Base-by-base conservation (phyloP, 495 filamentous ascomycete species). In the Xylaria cubensis region DNA sequence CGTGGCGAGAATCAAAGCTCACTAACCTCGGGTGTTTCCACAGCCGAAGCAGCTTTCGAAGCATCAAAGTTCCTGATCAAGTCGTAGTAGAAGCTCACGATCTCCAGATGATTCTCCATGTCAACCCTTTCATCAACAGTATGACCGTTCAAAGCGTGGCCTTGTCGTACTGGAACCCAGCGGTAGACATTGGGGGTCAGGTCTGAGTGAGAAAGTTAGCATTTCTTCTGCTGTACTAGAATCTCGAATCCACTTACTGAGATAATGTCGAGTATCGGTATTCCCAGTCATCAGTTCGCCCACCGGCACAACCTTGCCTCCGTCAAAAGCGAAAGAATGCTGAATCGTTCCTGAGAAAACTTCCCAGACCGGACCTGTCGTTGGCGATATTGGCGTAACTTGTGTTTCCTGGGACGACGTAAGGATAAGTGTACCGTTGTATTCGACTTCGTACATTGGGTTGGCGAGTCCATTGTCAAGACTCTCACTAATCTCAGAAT, bases 211-310 rank as follows among this genome's bases (percentile, higher is more conserved):
- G 85, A 75, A 85, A 85, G 34, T 86, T 77, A 64, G 85, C 88
- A 77, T 85, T 0, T 86, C 34, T 21, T 8, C n/a, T 51, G 88
- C 29, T 71, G 9, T 32, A 46, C 61, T 68, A 72, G 34, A 42
- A 53, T n/a, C n/a, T 24, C 36, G 15, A 46, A 82, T 74, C 83
- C 83, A 59, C 89, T 85, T 46, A 85, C 81, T 61, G 84, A 86
- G 61, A 87, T 76, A 66, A 70, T 76, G 79, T 51, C 76, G 76
- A 13, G 90, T 92, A 74, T 92, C 90, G 0, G 90, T 92, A 71
- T 92, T 92, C 0, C 90, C 90, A 0, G 89, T 92, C 90, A 91
- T 92, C 73, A 91, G 82, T 72, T 90, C 89, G 1, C 89, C 88
- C 3, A 85, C 83, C 0, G 90, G 88, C 34, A 92, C 82, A 15